These are phyloP conservation scores for Camillea tinctor DNA, from an alignment of 2,329 filamentous ascomycete genomes.

Conservation along the genomic window DNA sequence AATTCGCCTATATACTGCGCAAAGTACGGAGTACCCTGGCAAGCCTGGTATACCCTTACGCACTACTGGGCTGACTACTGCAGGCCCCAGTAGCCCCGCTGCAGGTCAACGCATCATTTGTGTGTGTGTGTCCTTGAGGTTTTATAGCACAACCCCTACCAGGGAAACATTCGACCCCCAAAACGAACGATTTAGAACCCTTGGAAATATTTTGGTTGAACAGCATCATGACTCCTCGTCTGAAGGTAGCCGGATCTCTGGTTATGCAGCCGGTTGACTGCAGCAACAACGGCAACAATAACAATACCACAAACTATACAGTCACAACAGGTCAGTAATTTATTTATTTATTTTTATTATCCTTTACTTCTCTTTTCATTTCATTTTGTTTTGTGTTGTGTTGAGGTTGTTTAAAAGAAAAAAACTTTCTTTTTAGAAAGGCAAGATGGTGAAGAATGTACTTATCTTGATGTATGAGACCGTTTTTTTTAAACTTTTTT, in stretches of 20 bases:
- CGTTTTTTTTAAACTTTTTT: too few species aligned
- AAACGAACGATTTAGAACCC: not conserved
- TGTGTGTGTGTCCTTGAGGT: not conserved
- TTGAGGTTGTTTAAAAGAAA: too few species aligned
- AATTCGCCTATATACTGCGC: not conserved
- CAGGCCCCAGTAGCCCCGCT: not conserved
- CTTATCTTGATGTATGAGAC: too few species aligned
- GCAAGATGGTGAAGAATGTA: too few species aligned
- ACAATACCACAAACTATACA: slow-evolving; percentile 8
- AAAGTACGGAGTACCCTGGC: not conserved
- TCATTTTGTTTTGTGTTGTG: not conserved
- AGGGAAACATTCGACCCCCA: not conserved
- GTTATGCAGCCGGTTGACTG: slow-evolving; percentile 18
- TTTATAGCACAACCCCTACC: not conserved
- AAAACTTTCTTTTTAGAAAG: too few species aligned
- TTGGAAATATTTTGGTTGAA: not conserved
- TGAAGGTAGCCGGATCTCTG: slow-evolving; percentile 15
- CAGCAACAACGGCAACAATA: slow-evolving; percentile 1
- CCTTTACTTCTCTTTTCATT: not conserved
- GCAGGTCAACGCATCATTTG: not conserved
- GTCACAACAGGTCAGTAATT: slow-evolving; percentile 12
- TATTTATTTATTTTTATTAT: slow-evolving; percentile 10
- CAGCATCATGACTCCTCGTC: slow-evolving; percentile 20
- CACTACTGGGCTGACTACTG: not conserved
- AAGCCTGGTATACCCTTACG: not conserved